Percentiles rank a stretch among this genome's conserved stretches.
phyloP scores from a whole-genome alignment of 129 eudicot species.

The sunflower (Helianthus annuus) region HanXRQr2.0-SUNRISE NC_035441.2:104351167-104351666 shows the following conservation, averaged over 20 bases:
- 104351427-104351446: conserved; percentile 60
- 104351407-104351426: conserved; percentile 65
- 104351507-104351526: conserved; percentile 67
- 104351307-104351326: conserved; percentile 75
- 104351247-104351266: conserved; percentile 74
- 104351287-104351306: conserved; percentile 60
- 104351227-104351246: conserved; percentile 77
- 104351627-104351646: conserved; percentile 41
- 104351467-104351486: conserved; percentile 75
- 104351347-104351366: conserved; percentile 70
- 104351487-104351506: conserved; percentile 79
- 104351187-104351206: not conserved
- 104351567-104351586: conserved; percentile 78
- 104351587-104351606: conserved; percentile 74
- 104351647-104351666: not conserved
- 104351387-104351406: conserved; percentile 87
- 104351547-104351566: conserved; percentile 69
- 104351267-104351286: conserved; percentile 68
- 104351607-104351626: conserved; percentile 73
- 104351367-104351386: conserved; percentile 71
- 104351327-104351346: conserved; percentile 77
- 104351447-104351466: conserved; percentile 61
- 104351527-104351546: conserved; percentile 74
- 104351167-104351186: too few species aligned
- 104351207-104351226: too few species aligned